Percentiles rank a stretch among this genome's conserved stretches.
Evolutionary conservation across 352 stramenopile genomes (phyloP).

Genomic region (Pythium volutum): DNA sequence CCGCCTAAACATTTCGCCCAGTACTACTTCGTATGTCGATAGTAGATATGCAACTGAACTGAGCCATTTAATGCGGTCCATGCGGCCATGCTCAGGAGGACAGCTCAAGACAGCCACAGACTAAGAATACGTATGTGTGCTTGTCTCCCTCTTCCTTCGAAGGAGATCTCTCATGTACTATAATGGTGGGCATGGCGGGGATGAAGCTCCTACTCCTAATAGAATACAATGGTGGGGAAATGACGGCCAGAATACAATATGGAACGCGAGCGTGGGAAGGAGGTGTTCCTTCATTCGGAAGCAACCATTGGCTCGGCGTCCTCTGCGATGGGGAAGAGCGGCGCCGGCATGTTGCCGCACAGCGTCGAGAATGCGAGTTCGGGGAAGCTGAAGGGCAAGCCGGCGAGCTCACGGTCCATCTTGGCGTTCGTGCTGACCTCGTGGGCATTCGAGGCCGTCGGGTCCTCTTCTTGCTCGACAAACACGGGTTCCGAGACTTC

Average conservation of each 20-base stretch:
- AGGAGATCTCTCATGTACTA: background rate
- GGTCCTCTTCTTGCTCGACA: background rate
- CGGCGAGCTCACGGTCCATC: background rate
- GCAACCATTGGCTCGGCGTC: background rate
- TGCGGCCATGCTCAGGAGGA: too few species aligned
- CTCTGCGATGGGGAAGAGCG: constrained; percentile 15
- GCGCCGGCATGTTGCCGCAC: background rate
- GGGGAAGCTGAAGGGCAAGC: background rate
- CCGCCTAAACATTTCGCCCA: too few species aligned
- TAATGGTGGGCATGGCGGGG: background rate
- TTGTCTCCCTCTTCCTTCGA: background rate
- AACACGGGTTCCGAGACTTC: constrained; percentile 14
- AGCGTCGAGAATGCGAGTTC: background rate
- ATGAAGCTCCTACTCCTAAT: background rate
- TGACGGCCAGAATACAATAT: background rate
- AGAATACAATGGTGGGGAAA: background rate
- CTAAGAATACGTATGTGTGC: background rate
- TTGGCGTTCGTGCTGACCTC: background rate
- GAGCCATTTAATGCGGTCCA: too few species aligned
- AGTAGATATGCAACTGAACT: too few species aligned
- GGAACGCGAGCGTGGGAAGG: background rate
- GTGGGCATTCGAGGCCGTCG: background rate
- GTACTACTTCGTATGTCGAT: too few species aligned
- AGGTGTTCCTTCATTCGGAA: background rate
- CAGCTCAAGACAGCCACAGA: too few species aligned